Percentiles rank a stretch among this genome's conserved stretches.
Conservation (phyloP, 305 asterid genomes). For the Plantago rigida region DNA sequence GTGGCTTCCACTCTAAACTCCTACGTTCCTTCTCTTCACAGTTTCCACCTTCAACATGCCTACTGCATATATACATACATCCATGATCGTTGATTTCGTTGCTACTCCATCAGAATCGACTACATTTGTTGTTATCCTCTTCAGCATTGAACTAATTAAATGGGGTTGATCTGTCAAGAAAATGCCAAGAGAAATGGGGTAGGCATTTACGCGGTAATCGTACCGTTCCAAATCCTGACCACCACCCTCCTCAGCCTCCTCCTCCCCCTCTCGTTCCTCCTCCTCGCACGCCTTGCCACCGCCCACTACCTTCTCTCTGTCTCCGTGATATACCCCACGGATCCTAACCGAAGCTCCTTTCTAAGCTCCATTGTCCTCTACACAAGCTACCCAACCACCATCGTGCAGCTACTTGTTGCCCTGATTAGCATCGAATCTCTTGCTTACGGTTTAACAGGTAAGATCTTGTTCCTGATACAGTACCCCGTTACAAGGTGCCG, state of each 20-base stretch:
- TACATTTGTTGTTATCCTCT: neutral
- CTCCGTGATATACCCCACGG: conserved; percentile 7
- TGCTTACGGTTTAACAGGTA: conserved; percentile 32
- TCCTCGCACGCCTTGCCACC: conserved; percentile 59
- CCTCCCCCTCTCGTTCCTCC: conserved; percentile 60
- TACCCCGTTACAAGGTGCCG: conserved; percentile 16
- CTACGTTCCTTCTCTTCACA: neutral
- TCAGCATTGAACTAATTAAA: neutral
- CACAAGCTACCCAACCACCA: conserved; percentile 26
- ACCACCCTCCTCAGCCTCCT: conserved; percentile 61
- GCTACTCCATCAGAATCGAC: neutral
- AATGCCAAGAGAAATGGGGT: neutral
- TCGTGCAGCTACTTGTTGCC: conserved; percentile 40
- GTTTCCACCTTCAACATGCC: neutral
- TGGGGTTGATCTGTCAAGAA: conserved; percentile 5
- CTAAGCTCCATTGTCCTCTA: conserved; percentile 32
- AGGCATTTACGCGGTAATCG: conserved; percentile 21
- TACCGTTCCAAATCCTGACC: conserved; percentile 36
- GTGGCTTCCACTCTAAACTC: conserved; percentile 11
- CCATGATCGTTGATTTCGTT: neutral
- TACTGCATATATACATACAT: neutral
- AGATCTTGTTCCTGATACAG: conserved; percentile 10
- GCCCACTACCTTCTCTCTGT: conserved; percentile 37
- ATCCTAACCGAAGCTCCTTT: conserved; percentile 15
- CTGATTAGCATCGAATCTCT: conserved; percentile 36